Conservation (phyloP, 768 basidiomycete genomes). For the Gymnopilus junonius region DNA sequence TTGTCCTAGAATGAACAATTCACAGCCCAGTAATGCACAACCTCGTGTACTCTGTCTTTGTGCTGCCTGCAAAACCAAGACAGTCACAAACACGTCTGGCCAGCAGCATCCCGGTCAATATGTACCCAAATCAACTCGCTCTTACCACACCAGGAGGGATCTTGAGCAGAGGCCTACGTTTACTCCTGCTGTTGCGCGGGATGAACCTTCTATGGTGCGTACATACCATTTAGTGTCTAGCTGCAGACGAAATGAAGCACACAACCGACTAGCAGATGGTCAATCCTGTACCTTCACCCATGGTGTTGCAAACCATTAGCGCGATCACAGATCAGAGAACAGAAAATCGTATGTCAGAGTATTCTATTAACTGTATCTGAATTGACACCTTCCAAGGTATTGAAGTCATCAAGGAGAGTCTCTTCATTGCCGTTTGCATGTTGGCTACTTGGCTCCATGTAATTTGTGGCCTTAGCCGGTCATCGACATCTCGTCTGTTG, state of each 20-base stretch:
- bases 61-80: neutral
- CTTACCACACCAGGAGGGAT: neutral
- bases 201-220: neutral
- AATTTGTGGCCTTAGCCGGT: conserved; percentile 20
- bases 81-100: neutral
- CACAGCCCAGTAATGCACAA: neutral
- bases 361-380: neutral
- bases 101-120: neutral
- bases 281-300: too few species aligned
- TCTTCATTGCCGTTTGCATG: neutral
- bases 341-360: neutral
- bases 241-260: too few species aligned
- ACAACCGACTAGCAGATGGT: too few species aligned
- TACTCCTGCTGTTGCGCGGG: neutral
- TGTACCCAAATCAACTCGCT: neutral
- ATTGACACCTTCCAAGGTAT: neutral
- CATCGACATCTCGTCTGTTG: conserved; percentile 12
- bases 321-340: too few species aligned
- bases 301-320: too few species aligned
- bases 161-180: neutral
- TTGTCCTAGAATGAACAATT: neutral
- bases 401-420: neutral
- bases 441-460: conserved; percentile 18
- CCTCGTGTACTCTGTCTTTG: neutral
- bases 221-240: neutral